phyloP scores from a whole-genome alignment of 2,329 filamentous ascomycete genomes.

The Lachnellula hyalina region DNA sequence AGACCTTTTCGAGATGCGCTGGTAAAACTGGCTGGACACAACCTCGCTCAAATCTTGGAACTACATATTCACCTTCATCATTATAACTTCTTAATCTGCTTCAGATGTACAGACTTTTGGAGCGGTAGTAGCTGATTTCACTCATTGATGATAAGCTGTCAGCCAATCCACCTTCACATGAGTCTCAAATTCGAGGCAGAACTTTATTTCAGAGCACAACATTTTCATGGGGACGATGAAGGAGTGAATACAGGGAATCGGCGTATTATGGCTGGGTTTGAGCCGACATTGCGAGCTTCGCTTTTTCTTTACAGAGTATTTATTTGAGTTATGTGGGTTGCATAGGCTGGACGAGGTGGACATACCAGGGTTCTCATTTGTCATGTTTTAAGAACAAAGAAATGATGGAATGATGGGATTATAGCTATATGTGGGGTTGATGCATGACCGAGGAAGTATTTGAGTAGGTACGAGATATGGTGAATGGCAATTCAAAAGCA shows the following conservation, averaged over 20 bases:
- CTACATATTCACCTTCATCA: slow-evolving; percentile 6
- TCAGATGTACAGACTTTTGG: slow-evolving; percentile 25
- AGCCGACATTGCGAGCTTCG: slow-evolving; percentile 1
- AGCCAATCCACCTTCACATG: slow-evolving; percentile 22
- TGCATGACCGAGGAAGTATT: background rate
- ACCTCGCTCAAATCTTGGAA: slow-evolving; percentile 5
- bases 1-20: slow-evolving; percentile 5
- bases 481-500: slow-evolving; percentile 9
- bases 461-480: slow-evolving; percentile 1
- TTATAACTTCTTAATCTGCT: slow-evolving; percentile 29
- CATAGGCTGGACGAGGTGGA: slow-evolving; percentile 20
- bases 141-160: background rate
- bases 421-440: background rate
- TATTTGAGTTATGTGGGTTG: slow-evolving; percentile 5
- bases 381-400: slow-evolving; percentile 6
- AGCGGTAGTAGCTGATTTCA: slow-evolving; percentile 22
- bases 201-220: slow-evolving; percentile 7
- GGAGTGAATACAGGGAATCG: slow-evolving; percentile 20
- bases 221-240: slow-evolving; percentile 8
- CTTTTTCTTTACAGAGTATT: slow-evolving; percentile 6
- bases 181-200: slow-evolving; percentile 14
- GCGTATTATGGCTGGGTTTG: slow-evolving; percentile 17
- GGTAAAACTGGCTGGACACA: slow-evolving; percentile 4
- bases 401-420: background rate
- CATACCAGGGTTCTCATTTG: slow-evolving; percentile 22